Evolutionary conservation across 352 stramenopile species (phyloP), one percentile per base, ranked within the genome.

Genomic region (Aphanomyces cochlioides): DNA sequence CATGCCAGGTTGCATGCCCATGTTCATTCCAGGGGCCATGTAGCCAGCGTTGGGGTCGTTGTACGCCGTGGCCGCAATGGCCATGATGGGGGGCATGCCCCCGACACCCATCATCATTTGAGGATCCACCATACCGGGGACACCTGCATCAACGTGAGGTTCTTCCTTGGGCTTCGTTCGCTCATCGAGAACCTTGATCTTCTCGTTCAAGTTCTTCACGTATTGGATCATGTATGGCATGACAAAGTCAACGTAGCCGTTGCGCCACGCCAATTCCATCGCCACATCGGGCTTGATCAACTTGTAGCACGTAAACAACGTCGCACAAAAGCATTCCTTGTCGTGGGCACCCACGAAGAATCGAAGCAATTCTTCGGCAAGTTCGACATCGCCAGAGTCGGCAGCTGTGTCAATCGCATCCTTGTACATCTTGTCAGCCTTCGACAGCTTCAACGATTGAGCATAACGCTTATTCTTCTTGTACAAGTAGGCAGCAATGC

Each of bases 211-310:
- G 78, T 99, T 97, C 75, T 97, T 96, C 66, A 99, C 87, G 68
- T 98, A 99, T 83, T 99, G 97, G 77, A 99, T 98, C 82, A 99
- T 94, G 90, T 99, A 99, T 39, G 98, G 98, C 96, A 99, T 99
- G 54, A 98, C 94, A 75, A 98, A 99, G 82, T 99, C 93, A 28
- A 96, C 90, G 83, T 99, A 99, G 65, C 96, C 96, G 77, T 99
- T 98, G 74, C 98, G 90, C 97, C 97, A 99, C 47, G 96, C 97
- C 43, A 99, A 87, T 78, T 99, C 98, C 54, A 99, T 77, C 8
- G 95, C 98, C 56, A 99, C 89, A 80, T 99, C 98, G n/a, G 98
- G 97, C 75, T 97, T 97, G 69, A 99, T 95, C 61, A 99, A 83
- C 80, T 98, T 89, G 81, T 98, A 99, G 87, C 97, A 99, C 54